Conservation (phyloP, 192 early-diverging fungal species). For the Chytriomyces hyalinus region DNA sequence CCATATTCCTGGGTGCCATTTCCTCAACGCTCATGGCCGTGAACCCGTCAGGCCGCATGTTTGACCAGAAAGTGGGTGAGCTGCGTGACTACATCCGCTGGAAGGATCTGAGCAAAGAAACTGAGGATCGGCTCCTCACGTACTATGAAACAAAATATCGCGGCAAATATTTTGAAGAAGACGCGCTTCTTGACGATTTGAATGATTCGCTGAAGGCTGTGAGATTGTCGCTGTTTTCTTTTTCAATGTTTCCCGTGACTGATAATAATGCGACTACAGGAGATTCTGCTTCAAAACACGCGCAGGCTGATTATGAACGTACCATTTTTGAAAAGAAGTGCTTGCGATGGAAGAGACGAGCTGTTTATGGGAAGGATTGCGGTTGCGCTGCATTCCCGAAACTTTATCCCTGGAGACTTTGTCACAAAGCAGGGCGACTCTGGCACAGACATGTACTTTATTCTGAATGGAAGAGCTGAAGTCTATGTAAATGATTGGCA, state of each 20-base stretch:
- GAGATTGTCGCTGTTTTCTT: too few relatives aligned
- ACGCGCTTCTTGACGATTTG: constrained; percentile 38
- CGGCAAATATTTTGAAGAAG: constrained; percentile 55
- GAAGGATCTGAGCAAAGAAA: constrained; percentile 38
- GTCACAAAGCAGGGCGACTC: too few relatives aligned
- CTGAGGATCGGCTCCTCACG: constrained; percentile 26
- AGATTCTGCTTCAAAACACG: constrained; percentile 51
- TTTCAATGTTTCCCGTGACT: too few relatives aligned
- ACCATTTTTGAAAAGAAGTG: constrained; percentile 38
- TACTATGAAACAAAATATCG: constrained; percentile 54
- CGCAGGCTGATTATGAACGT: constrained; percentile 24
- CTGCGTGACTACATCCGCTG: constrained; percentile 52
- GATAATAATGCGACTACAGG: constrained; percentile 7
- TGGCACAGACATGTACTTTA: too few relatives aligned
- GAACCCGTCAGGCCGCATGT: constrained; percentile 41
- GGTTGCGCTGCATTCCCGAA: constrained; percentile 24
- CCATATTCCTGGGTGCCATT: constrained; percentile 26
- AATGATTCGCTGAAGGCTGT: too few relatives aligned
- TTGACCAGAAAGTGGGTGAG: constrained; percentile 35
- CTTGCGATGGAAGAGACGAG: constrained; percentile 48
- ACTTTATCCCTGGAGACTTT: constrained; percentile 35
- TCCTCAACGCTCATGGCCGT: constrained; percentile 27
- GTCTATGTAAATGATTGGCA: too few relatives aligned
- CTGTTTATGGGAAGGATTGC: constrained; percentile 47
- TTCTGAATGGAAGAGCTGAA: too few relatives aligned